Evolutionary conservation across 768 basidiomycete species (phyloP).

Genomic region (Termitomyces sp.): DNA sequence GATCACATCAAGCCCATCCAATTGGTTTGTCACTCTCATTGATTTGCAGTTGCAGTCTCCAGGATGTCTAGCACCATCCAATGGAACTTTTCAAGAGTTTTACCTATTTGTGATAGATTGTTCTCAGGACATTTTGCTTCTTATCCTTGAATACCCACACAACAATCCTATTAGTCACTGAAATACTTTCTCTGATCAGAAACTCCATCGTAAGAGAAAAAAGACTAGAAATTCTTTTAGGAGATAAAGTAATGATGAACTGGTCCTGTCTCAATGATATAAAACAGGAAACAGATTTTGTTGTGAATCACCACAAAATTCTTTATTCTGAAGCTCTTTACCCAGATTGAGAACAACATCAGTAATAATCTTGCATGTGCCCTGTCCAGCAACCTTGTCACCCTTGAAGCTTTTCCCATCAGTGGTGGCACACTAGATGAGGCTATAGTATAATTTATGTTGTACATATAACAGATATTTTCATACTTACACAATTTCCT

Average conservation of each 20-base stretch:
- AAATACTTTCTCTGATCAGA: not conserved
- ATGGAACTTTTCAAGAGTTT: not conserved
- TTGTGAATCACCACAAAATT: not conserved
- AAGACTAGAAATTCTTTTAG: no score
- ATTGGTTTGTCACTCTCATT: no score
- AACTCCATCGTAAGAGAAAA: not conserved
- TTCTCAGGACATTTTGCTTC: not conserved
- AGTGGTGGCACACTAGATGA: constrained; percentile 16
- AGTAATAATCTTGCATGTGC: constrained; percentile 18
- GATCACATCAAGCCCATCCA: no score
- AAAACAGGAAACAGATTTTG: not conserved
- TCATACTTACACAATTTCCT: not conserved
- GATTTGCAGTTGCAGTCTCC: not conserved
- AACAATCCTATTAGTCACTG: not conserved
- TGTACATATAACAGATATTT: not conserved
- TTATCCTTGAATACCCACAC: not conserved
- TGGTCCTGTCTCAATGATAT: not conserved
- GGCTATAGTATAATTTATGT: constrained; percentile 21
- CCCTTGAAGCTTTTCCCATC: constrained; percentile 26
- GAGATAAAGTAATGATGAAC: no score
- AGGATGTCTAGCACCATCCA: not conserved
- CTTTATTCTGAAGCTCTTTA: constrained; percentile 1
- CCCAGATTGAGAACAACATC: constrained; percentile 25
- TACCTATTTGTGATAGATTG: not conserved
- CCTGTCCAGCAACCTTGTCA: constrained; percentile 22